A percentile compares a stretch with the other conserved stretches of the same genome.
phyloP scores from a whole-genome alignment of 164 flowering plant species.

The Cinnamomum chago region DNA sequence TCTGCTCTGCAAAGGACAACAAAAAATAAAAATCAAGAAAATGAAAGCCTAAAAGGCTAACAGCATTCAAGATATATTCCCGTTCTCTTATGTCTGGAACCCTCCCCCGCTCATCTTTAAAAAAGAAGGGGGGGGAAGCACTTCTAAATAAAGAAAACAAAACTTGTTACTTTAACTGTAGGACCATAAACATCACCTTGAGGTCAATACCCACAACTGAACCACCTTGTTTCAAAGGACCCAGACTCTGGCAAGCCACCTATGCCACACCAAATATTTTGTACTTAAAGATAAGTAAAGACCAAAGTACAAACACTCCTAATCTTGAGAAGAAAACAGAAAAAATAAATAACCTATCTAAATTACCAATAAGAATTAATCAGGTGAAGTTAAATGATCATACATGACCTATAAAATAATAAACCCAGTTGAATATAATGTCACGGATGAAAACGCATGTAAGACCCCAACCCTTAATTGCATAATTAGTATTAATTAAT shows the following conservation, averaged over 20 bases:
- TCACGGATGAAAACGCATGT: too few species aligned
- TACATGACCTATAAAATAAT: too few species aligned
- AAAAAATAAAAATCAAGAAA: background rate
- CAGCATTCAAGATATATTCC: background rate
- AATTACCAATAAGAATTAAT: background rate
- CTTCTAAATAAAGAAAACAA: background rate
- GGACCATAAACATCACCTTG: slow-evolving; percentile 44
- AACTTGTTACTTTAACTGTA: slow-evolving; percentile 1
- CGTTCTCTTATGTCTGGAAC: background rate
- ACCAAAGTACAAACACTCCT: background rate
- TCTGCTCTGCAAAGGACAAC: slow-evolving; percentile 60
- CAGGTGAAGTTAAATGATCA: too few species aligned
- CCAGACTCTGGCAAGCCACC: slow-evolving; percentile 97
- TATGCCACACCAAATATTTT: slow-evolving; percentile 14
- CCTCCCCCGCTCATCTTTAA: background rate
- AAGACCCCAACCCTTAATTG: too few species aligned
- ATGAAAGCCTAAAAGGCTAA: background rate
- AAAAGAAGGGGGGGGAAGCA: background rate
- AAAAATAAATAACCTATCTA: background rate
- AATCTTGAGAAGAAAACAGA: background rate
- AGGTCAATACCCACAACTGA: slow-evolving; percentile 84
- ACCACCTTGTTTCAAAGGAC: slow-evolving; percentile 74
- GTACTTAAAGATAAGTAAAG: background rate
- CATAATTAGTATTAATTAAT: too few species aligned
- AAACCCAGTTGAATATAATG: too few species aligned